phyloP scores from a whole-genome alignment of 352 stramenopile genomes.

The Peronosclerospora sorghi region DNA sequence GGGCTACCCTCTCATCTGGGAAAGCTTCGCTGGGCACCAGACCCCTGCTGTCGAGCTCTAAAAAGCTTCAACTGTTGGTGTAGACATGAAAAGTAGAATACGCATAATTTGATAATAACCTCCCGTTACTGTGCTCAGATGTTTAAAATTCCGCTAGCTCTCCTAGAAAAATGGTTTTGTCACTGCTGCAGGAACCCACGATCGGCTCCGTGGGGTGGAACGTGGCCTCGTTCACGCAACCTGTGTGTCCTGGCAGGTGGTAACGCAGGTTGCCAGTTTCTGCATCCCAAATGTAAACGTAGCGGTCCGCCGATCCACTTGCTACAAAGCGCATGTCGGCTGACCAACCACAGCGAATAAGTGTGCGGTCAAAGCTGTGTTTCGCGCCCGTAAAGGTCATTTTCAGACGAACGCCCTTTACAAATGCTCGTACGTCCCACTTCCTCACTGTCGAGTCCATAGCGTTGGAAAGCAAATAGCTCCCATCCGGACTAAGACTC shows the following conservation, averaged over 20 bases:
- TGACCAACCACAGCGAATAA: conserved; percentile 90
- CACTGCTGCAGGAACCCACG: conserved; percentile 72
- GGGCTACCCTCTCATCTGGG: conserved; percentile 86
- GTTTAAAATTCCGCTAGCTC: conserved; percentile 50
- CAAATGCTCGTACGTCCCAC: conserved; percentile 91
- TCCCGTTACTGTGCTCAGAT: conserved; percentile 1
- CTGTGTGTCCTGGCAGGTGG: conserved; percentile 87
- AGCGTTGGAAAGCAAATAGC: conserved; percentile 88
- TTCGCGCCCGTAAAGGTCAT: conserved; percentile 71
- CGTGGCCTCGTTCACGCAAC: conserved; percentile 89
- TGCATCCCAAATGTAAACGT: conserved; percentile 94
- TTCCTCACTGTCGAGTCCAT: conserved; percentile 90
- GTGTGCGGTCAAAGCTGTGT: conserved; percentile 89
- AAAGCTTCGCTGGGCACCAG: conserved; percentile 18
- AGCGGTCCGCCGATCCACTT: conserved; percentile 82
- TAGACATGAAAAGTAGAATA: conserved; percentile 16
- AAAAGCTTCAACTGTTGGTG: conserved; percentile 6
- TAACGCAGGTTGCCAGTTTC: conserved; percentile 87
- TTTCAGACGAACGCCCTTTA: conserved; percentile 42
- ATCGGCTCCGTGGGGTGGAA: conserved; percentile 86
- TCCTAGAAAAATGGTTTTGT: conserved; percentile 82
- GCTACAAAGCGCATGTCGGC: conserved; percentile 78
- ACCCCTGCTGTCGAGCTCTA: conserved; percentile 21
- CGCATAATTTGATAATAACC: conserved; percentile 15
- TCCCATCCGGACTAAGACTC: conserved; percentile 89